Conservation (phyloP, 2,329 filamentous ascomycete species). For the Ambrosiella xylebori region DNA sequence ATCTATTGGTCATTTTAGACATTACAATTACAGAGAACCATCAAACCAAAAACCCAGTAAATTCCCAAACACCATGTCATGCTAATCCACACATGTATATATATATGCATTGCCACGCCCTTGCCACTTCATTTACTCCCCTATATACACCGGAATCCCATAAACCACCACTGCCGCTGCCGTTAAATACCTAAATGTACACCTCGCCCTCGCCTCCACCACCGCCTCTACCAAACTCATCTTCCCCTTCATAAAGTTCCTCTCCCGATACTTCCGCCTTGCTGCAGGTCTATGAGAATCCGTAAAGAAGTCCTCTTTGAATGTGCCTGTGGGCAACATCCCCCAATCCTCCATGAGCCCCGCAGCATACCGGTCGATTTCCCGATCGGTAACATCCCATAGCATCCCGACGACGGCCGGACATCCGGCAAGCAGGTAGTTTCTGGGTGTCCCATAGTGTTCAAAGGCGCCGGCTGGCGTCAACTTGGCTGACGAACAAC, state of each 20-base stretch:
- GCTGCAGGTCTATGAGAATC: constrained; percentile 64
- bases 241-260: constrained; percentile 18
- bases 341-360: constrained; percentile 76
- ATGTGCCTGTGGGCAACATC: constrained; percentile 36
- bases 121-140: constrained; percentile 14
- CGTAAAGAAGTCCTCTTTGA: constrained; percentile 33
- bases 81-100: neutral
- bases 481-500: constrained; percentile 73
- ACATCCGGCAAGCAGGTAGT: constrained; percentile 76
- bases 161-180: constrained; percentile 89
- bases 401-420: constrained; percentile 81
- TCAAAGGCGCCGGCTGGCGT: constrained; percentile 57
- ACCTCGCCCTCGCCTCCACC: constrained; percentile 54
- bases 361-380: constrained; percentile 84
- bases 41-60: neutral
- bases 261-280: constrained; percentile 46
- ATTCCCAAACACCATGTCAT: neutral
- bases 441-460: constrained; percentile 74
- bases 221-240: constrained; percentile 67
- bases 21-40: neutral
- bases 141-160: constrained; percentile 78
- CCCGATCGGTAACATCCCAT: constrained; percentile 96
- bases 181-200: constrained; percentile 78
- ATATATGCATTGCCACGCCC: neutral
- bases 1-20: neutral